These are phyloP conservation scores for Taxillus chinensis DNA, from an alignment of 164 flowering plant species.

Conservation along the genomic window DNA sequence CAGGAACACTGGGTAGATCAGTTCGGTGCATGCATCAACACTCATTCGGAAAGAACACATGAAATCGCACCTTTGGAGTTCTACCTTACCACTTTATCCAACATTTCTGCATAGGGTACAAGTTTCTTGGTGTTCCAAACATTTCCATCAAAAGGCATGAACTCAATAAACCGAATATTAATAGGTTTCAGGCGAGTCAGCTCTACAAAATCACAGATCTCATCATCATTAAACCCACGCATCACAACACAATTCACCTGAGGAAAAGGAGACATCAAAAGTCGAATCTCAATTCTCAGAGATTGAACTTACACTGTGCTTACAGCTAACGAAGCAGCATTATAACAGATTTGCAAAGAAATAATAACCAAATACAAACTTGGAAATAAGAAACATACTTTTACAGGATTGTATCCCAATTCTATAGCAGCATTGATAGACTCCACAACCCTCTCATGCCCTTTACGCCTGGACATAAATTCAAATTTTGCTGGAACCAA, in stretches of 20 bases:
- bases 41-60: slow-evolving; percentile 3
- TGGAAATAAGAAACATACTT: slow-evolving; percentile 35
- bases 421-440: slow-evolving; percentile 71
- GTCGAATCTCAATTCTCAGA: not conserved
- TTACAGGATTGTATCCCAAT: slow-evolving; percentile 83
- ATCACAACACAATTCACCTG: slow-evolving; percentile 94
- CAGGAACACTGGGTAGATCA: slow-evolving; percentile 11
- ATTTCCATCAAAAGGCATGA: slow-evolving; percentile 99
- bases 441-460: slow-evolving; percentile 75
- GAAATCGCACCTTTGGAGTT: slow-evolving; percentile 21
- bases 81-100: slow-evolving; percentile 93
- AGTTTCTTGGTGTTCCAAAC: slow-evolving; percentile 97
- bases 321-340: not conserved
- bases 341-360: not conserved
- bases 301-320: not conserved
- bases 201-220: slow-evolving; percentile 90
- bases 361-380: not conserved
- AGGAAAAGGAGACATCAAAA: slow-evolving; percentile 1
- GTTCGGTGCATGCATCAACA: slow-evolving; percentile 4
- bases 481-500: slow-evolving; percentile 93
- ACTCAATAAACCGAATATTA: slow-evolving; percentile 91
- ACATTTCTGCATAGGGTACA: slow-evolving; percentile 79
- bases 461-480: slow-evolving; percentile 88
- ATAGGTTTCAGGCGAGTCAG: slow-evolving; percentile 74
- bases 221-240: slow-evolving; percentile 97